Percentiles rank a stretch among this genome's conserved stretches.
phyloP scores from a whole-genome alignment of 2,329 filamentous ascomycete species.

The Trichoderma lentiforme region DNA sequence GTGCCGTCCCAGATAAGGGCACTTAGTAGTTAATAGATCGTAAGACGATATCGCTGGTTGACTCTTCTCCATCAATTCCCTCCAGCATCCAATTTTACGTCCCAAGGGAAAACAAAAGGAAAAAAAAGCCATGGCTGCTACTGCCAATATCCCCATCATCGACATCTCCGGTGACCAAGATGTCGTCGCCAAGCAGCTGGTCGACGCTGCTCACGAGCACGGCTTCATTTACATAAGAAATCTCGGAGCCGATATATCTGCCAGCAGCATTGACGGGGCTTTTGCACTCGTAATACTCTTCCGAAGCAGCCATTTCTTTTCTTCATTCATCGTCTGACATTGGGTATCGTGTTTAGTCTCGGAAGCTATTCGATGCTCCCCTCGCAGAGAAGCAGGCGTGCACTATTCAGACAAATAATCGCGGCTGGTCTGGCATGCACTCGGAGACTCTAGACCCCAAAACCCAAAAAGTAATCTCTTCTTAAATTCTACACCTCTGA shows the following conservation, averaged over 20 bases:
- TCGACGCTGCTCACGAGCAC: conserved; percentile 75
- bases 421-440: conserved; percentile 86
- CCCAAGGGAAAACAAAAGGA: not conserved
- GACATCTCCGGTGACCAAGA: conserved; percentile 63
- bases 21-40: not conserved
- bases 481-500: too few species aligned
- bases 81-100: not conserved
- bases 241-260: conserved; percentile 64
- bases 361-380: conserved; percentile 68
- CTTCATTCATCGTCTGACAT: not conserved
- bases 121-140: conserved; percentile 22
- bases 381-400: conserved; percentile 69
- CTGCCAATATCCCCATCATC: conserved; percentile 70
- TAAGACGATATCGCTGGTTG: not conserved
- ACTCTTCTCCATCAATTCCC: not conserved
- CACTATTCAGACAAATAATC: conserved; percentile 75
- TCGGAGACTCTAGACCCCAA: conserved; percentile 83
- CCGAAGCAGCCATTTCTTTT: not conserved
- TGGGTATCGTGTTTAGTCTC: conserved; percentile 45
- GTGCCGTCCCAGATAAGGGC: not conserved
- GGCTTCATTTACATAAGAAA: conserved; percentile 91
- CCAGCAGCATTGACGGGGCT: conserved; percentile 62
- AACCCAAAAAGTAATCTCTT: conserved; percentile 62
- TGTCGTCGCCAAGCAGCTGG: conserved; percentile 63
- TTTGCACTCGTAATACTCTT: conserved; percentile 66